A percentile compares a stretch with the other conserved stretches of the same genome.
Conservation (phyloP, 2,329 filamentous ascomycete species). For the Emergomyces orientalis region DNA sequence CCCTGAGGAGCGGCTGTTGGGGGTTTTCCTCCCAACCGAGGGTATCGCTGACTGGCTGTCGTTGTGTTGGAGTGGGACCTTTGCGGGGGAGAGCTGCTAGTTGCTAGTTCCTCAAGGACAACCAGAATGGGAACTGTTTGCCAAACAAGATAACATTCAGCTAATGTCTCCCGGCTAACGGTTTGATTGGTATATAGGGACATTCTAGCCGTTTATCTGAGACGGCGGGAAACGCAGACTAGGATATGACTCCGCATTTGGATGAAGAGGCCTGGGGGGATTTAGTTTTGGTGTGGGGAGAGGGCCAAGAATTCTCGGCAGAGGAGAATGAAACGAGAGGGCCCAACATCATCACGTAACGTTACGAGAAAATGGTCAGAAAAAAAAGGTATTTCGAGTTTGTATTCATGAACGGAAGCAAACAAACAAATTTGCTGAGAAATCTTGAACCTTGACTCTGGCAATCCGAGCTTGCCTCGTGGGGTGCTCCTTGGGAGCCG, state of each 20-base stretch:
- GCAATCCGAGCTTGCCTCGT: not conserved
- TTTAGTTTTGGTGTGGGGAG: not conserved
- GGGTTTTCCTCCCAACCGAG: not conserved
- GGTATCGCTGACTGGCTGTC: not conserved
- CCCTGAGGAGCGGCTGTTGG: too few species aligned
- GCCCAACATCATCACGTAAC: not conserved
- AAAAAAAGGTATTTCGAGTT: not conserved
- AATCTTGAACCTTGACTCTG: not conserved
- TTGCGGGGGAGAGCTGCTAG: not conserved
- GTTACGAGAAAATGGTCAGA: not conserved
- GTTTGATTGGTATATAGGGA: not conserved
- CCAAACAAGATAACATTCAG: not conserved
- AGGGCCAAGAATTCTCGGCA: not conserved
- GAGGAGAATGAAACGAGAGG: not conserved
- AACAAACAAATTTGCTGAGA: not conserved
- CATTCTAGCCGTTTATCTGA: not conserved
- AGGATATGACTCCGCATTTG: not conserved
- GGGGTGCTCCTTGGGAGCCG: not conserved
- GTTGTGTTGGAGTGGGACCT: not conserved
- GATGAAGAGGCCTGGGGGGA: not conserved
- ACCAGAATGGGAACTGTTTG: not conserved
- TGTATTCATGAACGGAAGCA: not conserved
- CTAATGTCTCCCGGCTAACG: not conserved
- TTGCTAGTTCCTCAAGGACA: too few species aligned
- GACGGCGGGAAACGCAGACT: not conserved